Percentiles rank a stretch among this genome's conserved stretches.
Conservation (phyloP, 2,329 filamentous ascomycete species). For the Stagonosporopsis tanaceti region DNA sequence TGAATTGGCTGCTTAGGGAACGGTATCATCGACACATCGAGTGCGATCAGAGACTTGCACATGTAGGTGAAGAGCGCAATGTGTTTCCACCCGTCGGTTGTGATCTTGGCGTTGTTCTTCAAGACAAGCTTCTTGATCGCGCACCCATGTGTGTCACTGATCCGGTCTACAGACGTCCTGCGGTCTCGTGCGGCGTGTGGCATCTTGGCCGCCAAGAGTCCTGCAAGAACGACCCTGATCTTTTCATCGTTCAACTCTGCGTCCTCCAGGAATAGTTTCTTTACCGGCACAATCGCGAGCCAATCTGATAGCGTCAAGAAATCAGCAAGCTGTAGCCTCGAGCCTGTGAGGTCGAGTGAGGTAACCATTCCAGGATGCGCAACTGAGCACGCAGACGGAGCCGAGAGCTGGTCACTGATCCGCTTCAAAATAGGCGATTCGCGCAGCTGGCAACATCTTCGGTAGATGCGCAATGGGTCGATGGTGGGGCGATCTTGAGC, state of each 20-base stretch:
- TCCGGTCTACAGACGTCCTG: conserved; percentile 21
- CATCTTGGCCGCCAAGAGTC: conserved; percentile 79
- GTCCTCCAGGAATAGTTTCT: conserved; percentile 85
- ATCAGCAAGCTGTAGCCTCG: conserved; percentile 83
- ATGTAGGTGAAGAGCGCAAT: conserved; percentile 90
- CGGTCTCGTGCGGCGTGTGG: conserved; percentile 62
- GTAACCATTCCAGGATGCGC: conserved; percentile 77
- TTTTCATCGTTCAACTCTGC: conserved; percentile 88
- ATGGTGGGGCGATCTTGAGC: conserved; percentile 79
- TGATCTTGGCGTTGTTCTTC: conserved; percentile 88
- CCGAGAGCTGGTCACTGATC: conserved; percentile 85
- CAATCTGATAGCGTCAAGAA: conserved; percentile 90
- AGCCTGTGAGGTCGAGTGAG: conserved; percentile 83
- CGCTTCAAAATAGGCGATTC: conserved; percentile 93
- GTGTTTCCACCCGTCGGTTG: conserved; percentile 88
- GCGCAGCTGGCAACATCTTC: conserved; percentile 90
- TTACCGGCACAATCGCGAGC: conserved; percentile 89
- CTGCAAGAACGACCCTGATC: conserved; percentile 83
- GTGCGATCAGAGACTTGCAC: conserved; percentile 82
- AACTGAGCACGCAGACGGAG: conserved; percentile 69
- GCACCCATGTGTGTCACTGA: conserved; percentile 55
- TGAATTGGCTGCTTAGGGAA: conserved; percentile 58
- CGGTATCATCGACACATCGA: conserved; percentile 85
- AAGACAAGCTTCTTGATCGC: conserved; percentile 86
- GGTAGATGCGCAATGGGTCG: conserved; percentile 90